phyloP scores from a whole-genome alignment of 495 filamentous ascomycete genomes.

The Opeltia flavorubescens region DNA sequence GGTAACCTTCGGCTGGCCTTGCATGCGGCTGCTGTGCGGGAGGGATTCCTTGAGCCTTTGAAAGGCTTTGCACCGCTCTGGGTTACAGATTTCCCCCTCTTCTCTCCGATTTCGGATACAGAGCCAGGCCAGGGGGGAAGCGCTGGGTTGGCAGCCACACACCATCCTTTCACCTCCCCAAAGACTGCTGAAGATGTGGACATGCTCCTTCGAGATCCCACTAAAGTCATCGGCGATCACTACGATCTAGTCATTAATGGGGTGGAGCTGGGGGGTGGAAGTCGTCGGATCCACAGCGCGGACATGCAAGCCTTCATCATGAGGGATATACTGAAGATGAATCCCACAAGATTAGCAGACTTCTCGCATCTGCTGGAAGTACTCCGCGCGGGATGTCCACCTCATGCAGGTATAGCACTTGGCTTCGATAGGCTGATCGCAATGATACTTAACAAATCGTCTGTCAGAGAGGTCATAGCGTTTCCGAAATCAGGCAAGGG shows the following conservation, averaged over 20 bases:
- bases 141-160: constrained; percentile 72
- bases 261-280: constrained; percentile 85
- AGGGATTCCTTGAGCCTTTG: constrained; percentile 39
- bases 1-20: constrained; percentile 63
- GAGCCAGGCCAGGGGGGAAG: constrained; percentile 74
- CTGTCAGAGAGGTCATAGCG: constrained; percentile 82
- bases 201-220: constrained; percentile 55
- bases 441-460: constrained; percentile 58
- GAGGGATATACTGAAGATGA: constrained; percentile 61
- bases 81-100: constrained; percentile 84
- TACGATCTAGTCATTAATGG: constrained; percentile 96
- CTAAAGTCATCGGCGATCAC: constrained; percentile 61
- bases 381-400: constrained; percentile 80
- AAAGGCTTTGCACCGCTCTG: constrained; percentile 55
- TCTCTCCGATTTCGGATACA: constrained; percentile 47
- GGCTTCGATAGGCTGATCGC: constrained; percentile 87
- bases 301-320: constrained; percentile 75
- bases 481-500: constrained; percentile 88
- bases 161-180: constrained; percentile 94
- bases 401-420: constrained; percentile 84
- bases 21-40: constrained; percentile 47
- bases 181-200: constrained; percentile 58
- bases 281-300: constrained; percentile 79
- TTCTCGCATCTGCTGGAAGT: constrained; percentile 78
- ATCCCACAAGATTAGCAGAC: constrained; percentile 45